Base-by-base conservation (phyloP, 495 filamentous ascomycete genomes). In the Penicillium steckii region DNA sequence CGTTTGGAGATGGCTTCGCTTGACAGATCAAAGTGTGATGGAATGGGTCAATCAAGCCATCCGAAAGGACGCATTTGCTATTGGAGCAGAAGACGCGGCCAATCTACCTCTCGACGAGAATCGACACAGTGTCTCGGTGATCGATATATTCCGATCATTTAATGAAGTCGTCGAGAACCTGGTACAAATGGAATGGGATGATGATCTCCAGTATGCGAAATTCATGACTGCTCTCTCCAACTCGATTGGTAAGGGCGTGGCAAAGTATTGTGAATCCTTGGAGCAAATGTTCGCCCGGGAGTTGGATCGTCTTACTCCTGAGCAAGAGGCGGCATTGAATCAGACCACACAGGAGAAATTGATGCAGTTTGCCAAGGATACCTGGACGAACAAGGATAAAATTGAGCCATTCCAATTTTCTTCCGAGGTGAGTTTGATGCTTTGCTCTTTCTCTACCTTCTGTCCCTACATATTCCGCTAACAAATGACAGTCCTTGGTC, bases 401-500 rank as follows among this genome's bases (percentile, higher is more conserved):
- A 86, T 96, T 18, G 94, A 99, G 60, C 95, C 95, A 4, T 99
- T 97, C 70, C 93, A 97, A 61, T 99, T 99, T 76, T 91, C 88
- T 54, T 88, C 91, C 3, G 88, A 96, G 86, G 91, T 95, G 71
- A 44, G 52, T 55, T 8, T 41, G 23, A 24, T 53, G 27, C 10
- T 8, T 22, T 35, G 21, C 19, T 12, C 29, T 13, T 32, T 13
- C 8, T 32, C 9, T 2, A 9, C 5, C 4, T 8, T 32, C n/a
- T 1, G 29, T n/a, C 10, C n/a, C 29, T 6, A 26, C 9, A 24
- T 45, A n/a, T n/a, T n/a, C n/a, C n/a, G 30, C 41, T 63, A 53
- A 65, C 32, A 8, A 63, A 45, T 50, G 17, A 33, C 59, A 96
- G 91, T 97, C 91, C 26, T 85, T 97, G 57, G 89, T 97, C 42